A percentile compares a stretch with the other conserved stretches of the same genome.
Conservation (phyloP, 306 rosid genomes). For the Pyrus pyrifolia region DNA sequence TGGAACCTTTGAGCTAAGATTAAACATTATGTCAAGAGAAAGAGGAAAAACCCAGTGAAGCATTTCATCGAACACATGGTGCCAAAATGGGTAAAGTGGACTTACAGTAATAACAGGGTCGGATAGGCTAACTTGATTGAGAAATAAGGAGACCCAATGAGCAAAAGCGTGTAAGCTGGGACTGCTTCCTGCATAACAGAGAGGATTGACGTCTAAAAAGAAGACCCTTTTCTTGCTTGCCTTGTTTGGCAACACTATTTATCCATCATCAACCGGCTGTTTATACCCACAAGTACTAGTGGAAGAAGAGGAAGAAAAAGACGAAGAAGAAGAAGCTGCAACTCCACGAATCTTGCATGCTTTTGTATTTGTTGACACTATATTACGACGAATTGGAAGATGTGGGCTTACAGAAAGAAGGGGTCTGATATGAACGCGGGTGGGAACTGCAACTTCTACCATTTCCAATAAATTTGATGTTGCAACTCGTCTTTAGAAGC, state of each 20-base stretch:
- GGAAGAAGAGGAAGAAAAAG: slow-evolving; percentile 1
- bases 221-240: slow-evolving; percentile 47
- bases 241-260: slow-evolving; percentile 14
- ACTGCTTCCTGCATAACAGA: slow-evolving; percentile 61
- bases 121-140: slow-evolving; percentile 49
- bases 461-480: slow-evolving; percentile 9
- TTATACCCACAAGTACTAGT: slow-evolving; percentile 14
- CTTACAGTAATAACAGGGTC: slow-evolving; percentile 79
- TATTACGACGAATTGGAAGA: background rate
- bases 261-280: slow-evolving; percentile 20
- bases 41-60: background rate
- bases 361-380: background rate
- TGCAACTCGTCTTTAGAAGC: background rate
- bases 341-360: slow-evolving; percentile 11
- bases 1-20: too few relatives aligned
- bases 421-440: slow-evolving; percentile 24
- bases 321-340: slow-evolving; percentile 7
- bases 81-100: background rate
- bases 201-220: slow-evolving; percentile 79
- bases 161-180: slow-evolving; percentile 65
- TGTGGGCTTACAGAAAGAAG: slow-evolving; percentile 7
- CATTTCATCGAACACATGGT: background rate
- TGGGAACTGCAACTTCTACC: slow-evolving; percentile 15
- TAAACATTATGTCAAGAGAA: too few relatives aligned
- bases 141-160: slow-evolving; percentile 61